These are phyloP conservation scores for Xerocomus potaroensis DNA, from an alignment of 768 basidiomycete species.

Conservation along the genomic window DNA sequence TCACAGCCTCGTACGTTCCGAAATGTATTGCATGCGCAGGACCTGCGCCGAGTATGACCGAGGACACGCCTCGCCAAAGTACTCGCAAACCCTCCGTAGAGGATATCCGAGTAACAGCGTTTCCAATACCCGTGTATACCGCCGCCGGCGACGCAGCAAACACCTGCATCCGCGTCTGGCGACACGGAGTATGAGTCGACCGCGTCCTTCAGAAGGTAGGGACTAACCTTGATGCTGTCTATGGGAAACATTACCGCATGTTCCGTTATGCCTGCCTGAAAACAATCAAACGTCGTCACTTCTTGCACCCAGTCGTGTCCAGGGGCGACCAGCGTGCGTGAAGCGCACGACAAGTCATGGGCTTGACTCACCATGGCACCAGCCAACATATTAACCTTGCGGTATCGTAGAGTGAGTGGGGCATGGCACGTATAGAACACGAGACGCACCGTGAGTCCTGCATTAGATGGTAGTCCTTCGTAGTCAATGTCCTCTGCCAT, in stretches of 20 bases:
- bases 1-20: constrained; percentile 90
- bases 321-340: constrained; percentile 1
- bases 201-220: neutral
- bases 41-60: constrained; percentile 93
- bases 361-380: constrained; percentile 78
- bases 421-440: constrained; percentile 6
- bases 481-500: constrained; percentile 53
- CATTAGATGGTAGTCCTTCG: constrained; percentile 68
- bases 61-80: constrained; percentile 94
- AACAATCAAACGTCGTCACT: constrained; percentile 14
- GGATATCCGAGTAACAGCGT: constrained; percentile 89
- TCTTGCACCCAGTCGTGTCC: neutral
- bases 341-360: neutral
- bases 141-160: constrained; percentile 82
- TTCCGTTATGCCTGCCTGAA: constrained; percentile 95
- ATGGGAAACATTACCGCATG: constrained; percentile 99
- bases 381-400: constrained; percentile 92
- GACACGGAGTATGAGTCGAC: constrained; percentile 2
- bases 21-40: constrained; percentile 99
- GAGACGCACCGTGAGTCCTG: constrained; percentile 61
- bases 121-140: constrained; percentile 84
- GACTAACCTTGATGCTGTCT: constrained; percentile 93
- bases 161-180: constrained; percentile 98
- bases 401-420: constrained; percentile 7
- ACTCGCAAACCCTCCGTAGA: constrained; percentile 89